phyloP scores from a whole-genome alignment of 2,329 filamentous ascomycete genomes.

The Plenodomus tracheiphilus region DNA sequence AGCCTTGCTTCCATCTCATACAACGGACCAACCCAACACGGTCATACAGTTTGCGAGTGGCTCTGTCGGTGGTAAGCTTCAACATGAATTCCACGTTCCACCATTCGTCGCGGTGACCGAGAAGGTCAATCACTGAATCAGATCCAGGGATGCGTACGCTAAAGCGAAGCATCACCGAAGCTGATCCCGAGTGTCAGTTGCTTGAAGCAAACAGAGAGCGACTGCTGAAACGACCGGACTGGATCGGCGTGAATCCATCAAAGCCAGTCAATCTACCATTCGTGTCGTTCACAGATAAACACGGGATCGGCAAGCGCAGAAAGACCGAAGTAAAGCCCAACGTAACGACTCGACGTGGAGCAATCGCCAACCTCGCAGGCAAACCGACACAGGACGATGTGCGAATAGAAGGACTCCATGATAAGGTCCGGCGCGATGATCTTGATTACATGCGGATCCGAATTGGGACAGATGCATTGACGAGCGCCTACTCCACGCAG shows the following conservation, averaged over 20 bases:
- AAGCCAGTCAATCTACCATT: conserved; percentile 36
- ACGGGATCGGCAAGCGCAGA: conserved; percentile 39
- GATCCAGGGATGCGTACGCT: not conserved
- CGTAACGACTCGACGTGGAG: not conserved
- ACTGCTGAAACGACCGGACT: conserved; percentile 38
- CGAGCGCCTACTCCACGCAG: conserved; percentile 23
- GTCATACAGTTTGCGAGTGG: not conserved
- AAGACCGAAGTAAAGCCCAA: conserved; percentile 16
- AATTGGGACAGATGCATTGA: conserved; percentile 43
- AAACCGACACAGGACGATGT: conserved; percentile 1
- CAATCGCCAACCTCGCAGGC: not conserved
- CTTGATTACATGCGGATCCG: conserved; percentile 37
- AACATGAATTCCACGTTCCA: not conserved
- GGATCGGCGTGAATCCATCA: conserved; percentile 38
- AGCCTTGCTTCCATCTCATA: not conserved
- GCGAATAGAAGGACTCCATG: conserved; percentile 2
- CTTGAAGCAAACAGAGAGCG: conserved; percentile 34
- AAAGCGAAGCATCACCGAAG: not conserved
- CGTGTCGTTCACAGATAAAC: conserved; percentile 28
- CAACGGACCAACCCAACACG: not conserved
- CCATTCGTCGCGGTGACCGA: not conserved
- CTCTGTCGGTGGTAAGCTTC: not conserved
- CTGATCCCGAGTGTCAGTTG: conserved; percentile 17
- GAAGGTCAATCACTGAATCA: not conserved
- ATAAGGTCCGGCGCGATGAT: conserved; percentile 13